A percentile compares a stretch with the other conserved stretches of the same genome.
phyloP scores from a whole-genome alignment of 148 eudicot genomes.

The Suaeda aralocaspica region DNA sequence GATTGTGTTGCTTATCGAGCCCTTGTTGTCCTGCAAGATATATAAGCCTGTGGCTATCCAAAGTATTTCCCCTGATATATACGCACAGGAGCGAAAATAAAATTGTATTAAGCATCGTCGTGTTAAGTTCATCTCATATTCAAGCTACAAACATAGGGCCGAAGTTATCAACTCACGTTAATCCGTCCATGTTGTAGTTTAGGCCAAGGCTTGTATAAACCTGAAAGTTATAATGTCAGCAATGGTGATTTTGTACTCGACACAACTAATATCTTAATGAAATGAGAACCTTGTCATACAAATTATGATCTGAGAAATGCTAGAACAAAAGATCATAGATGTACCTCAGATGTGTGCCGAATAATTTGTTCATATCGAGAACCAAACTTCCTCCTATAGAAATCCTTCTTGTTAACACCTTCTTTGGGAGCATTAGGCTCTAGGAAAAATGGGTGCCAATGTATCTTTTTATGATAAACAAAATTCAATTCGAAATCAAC shows the following conservation, averaged over 20 bases:
- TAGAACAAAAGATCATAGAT: neutral
- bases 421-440: conserved; percentile 69
- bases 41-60: conserved; percentile 88
- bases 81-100: neutral
- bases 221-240: conserved; percentile 29
- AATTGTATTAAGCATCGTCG: neutral
- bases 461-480: conserved; percentile 43
- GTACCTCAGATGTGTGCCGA: conserved; percentile 57
- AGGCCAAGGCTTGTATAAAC: conserved; percentile 58
- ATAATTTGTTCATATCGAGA: conserved; percentile 42
- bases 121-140: neutral
- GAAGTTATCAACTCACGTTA: conserved; percentile 50
- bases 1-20: conserved; percentile 55
- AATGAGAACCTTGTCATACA: too few species aligned
- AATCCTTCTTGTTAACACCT: conserved; percentile 63
- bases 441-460: conserved; percentile 75
- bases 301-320: too few species aligned
- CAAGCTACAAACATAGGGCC: neutral
- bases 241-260: neutral
- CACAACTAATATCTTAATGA: neutral
- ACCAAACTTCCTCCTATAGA: conserved; percentile 51
- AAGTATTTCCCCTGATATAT: conserved; percentile 57
- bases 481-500: conserved; percentile 5
- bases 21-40: conserved; percentile 71
- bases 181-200: conserved; percentile 61